Evolutionary conservation across 805 yeast genomes (phyloP), one percentile per base, ranked within the genome.

Genomic region (Vanderwaltozyma tropicalis): DNA sequence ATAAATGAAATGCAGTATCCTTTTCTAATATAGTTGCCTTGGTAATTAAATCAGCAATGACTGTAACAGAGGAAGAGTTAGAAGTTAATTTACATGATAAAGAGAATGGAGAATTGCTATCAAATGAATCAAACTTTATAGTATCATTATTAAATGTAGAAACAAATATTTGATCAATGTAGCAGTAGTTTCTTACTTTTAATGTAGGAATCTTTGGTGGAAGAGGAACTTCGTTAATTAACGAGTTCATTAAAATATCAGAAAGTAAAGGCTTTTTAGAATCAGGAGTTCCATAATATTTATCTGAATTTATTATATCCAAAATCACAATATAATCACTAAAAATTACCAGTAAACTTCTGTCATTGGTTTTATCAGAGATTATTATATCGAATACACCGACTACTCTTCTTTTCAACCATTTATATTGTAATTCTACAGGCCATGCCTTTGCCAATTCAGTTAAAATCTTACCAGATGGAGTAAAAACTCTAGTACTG

Each of bases 391-490:
- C 80, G 44, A 70, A 69, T 2, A 88, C 78, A 0, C 89, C 81
- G 10, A 89, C 87, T 3, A 89, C 92, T 42, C 94, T 71, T 44
- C 97, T 68, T 27, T 80, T 73, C 21, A 86, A 56, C 96, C 96
- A 88, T 16, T 94, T 95, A 52, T 78, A 80, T 45, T 84, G 94
- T 18, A 89, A 64, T 45, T 80, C 88, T 0, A 74, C 62, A 0
- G 97, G 97, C 96, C 96, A 88, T 11, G 75, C 77, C 13, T 74
- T 68, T 3, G 95, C 94, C 15, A 87, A 59, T 48, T 87, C 95
- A 0, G 94, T 79, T 35, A 89, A 62, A 3, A 89, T 69, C 55
- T 86, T 87, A 0, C 96, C 96, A 0, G 95, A 79, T 2, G 95
- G 95, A 0, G 96, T 88, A 55, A 87, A 83, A 0, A 86, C 77